Percentiles rank a stretch among this genome's conserved stretches.
These are phyloP conservation scores for Castanea sativa DNA, from an alignment of 306 rosid genomes.

Conservation along the genomic window DNA sequence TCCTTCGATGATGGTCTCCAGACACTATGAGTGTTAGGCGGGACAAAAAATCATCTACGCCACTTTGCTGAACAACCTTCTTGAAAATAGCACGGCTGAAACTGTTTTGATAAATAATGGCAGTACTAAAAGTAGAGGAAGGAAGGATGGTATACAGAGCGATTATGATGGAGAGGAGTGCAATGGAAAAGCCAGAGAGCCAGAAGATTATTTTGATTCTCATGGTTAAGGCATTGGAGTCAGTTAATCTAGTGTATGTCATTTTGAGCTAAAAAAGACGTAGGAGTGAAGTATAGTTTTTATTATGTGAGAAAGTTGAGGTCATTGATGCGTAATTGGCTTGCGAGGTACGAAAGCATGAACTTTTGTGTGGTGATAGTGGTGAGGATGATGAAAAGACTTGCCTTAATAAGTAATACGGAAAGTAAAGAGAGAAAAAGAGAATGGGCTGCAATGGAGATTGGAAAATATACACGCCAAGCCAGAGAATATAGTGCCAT, in stretches of 20 bases:
- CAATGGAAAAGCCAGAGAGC: constrained; percentile 42
- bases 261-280: constrained; percentile 23
- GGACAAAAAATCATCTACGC: constrained; percentile 37
- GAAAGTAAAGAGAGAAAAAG: not conserved
- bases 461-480: constrained; percentile 46
- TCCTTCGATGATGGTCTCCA: constrained; percentile 15
- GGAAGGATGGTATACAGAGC: constrained; percentile 22
- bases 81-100: constrained; percentile 23
- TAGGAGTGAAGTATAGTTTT: constrained; percentile 17
- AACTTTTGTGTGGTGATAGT: constrained; percentile 12
- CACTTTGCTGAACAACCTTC: constrained; percentile 34
- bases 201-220: constrained; percentile 41
- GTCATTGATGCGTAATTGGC: constrained; percentile 29
- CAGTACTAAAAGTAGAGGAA: constrained; percentile 3
- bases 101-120: constrained; percentile 12
- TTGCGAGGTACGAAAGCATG: constrained; percentile 56
- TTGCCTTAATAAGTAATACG: constrained; percentile 14
- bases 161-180: constrained; percentile 37
- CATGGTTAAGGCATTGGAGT: constrained; percentile 28
- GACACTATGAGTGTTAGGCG: constrained; percentile 32
- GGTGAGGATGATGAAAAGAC: not conserved
- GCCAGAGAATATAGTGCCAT: not conserved
- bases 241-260: not conserved
- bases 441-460: constrained; percentile 22
- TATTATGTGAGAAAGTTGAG: constrained; percentile 24